phyloP scores from a whole-genome alignment of 2,329 filamentous ascomycete species.

The Ceratocystiopsis minuta region DNA sequence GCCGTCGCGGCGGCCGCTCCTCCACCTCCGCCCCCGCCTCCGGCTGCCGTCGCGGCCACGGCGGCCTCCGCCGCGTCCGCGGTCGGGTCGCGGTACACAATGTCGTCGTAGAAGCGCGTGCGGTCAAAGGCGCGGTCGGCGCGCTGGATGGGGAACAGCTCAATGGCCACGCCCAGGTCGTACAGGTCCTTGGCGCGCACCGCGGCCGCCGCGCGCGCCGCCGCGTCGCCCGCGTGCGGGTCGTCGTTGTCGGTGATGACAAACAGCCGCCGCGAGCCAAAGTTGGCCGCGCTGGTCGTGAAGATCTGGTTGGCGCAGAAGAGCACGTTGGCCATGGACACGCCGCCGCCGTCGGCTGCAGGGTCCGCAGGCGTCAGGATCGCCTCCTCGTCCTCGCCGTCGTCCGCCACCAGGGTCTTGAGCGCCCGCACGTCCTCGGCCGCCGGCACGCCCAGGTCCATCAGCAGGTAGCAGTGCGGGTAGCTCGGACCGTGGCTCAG shows the following conservation, averaged over 20 bases:
- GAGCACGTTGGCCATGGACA: constrained; percentile 73
- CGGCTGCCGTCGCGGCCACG: constrained; percentile 34
- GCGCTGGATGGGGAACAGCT: constrained; percentile 76
- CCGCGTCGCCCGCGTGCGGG: constrained; percentile 58
- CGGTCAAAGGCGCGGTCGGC: constrained; percentile 57
- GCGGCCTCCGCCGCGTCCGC: constrained; percentile 47
- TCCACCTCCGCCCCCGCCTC: too few relatives aligned
- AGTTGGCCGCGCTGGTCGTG: constrained; percentile 85
- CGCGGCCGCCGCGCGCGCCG: constrained; percentile 55
- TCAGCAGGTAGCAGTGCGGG: constrained; percentile 82
- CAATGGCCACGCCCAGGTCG: constrained; percentile 78
- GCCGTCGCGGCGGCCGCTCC: constrained; percentile 34
- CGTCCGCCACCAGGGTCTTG: constrained; percentile 51
- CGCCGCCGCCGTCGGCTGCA: constrained; percentile 16
- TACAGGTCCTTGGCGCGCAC: constrained; percentile 89
- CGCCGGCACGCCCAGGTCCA: constrained; percentile 71
- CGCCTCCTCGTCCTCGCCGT: constrained; percentile 51
- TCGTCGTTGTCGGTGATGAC: constrained; percentile 89
- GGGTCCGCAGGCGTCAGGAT: constrained; percentile 39
- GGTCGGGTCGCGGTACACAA: constrained; percentile 65
- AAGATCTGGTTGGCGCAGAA: constrained; percentile 96
- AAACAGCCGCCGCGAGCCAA: constrained; percentile 82
- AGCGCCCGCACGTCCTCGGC: constrained; percentile 73
- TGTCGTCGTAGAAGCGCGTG: constrained; percentile 87
- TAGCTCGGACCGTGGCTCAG: constrained; percentile 39